Evolutionary conservation across 2,329 filamentous ascomycete species (phyloP), one percentile per base, ranked within the genome.

Genomic region (Leptographium procerum): DNA sequence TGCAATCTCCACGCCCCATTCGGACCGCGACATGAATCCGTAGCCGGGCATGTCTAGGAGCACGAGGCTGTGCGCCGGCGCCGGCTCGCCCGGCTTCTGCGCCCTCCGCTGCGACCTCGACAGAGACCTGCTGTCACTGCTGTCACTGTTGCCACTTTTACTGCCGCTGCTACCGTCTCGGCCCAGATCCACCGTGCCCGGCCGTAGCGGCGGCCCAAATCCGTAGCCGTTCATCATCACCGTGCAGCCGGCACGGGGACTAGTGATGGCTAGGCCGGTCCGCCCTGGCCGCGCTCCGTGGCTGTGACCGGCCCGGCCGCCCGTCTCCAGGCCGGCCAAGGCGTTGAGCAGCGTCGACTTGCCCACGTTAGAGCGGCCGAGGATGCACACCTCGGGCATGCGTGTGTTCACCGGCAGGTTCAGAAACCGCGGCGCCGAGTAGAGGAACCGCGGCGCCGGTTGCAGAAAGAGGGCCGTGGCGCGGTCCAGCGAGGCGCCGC

Each of bases 291-390:
- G 54, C 11, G 64, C 56, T 2, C 67, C 67, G 61, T 71, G 67
- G 29, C 59, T 61, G 28, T 52, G 54, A 31, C 69, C 66, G n/a
- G 69, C 69, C 47, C 52, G 19, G 51, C 55, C 59, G 61, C 59
- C 58, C 57, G 60, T 53, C 62, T 55, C 60, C 52, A 65, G 63
- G 36, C 85, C 85, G 2, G 86, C 82, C 36, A 95, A 79, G 22
- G 87, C 87, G 67, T 95, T 95, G 72, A 95, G 85, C 64, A 95
- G 87, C 19, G 89, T 89, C 1, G 89, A 94, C 70, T 95, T 95
- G 67, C 90, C 90, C 48, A 91, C 89, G 68, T 95, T 95, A 63
- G 89, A 91, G 66, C 91, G 90, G 50, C 90, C 90, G 43, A 95
- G 83, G 52, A 95, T 80, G 67, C 89, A 87, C 55, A 95, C 81